Percentiles rank a stretch among this genome's conserved stretches.
phyloP scores from a whole-genome alignment of 768 basidiomycete species.

The Lepiota subincarnata region DNA sequence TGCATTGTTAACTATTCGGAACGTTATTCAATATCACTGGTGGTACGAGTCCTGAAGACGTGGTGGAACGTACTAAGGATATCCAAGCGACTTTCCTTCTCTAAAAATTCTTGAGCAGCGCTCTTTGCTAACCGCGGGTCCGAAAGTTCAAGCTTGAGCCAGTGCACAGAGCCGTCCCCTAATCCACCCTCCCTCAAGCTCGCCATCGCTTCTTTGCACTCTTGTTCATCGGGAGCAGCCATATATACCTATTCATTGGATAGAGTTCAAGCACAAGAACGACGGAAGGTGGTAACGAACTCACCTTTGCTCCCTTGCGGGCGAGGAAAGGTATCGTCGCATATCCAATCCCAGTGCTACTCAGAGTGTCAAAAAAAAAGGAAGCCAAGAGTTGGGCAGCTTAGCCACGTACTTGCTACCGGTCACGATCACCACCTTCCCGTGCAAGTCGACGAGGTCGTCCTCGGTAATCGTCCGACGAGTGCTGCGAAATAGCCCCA shows the following conservation, averaged over 20 bases:
- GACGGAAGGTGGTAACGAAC: neutral
- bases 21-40: neutral
- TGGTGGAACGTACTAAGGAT: conserved; percentile 39
- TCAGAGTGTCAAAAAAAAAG: neutral
- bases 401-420: neutral
- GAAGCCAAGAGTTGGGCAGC: too few species aligned
- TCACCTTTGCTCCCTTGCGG: conserved; percentile 6
- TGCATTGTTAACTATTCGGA: conserved; percentile 52
- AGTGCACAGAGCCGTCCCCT: conserved; percentile 17
- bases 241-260: conserved; percentile 15
- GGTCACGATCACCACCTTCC: conserved; percentile 2
- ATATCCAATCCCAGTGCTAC: conserved; percentile 6
- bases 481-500: too few species aligned
- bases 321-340: conserved; percentile 1
- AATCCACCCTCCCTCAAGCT: conserved; percentile 17
- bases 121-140: conserved; percentile 22
- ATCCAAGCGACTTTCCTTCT: conserved; percentile 45
- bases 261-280: neutral
- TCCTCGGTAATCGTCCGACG: neutral
- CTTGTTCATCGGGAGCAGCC: conserved; percentile 16
- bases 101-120: conserved; percentile 20
- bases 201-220: conserved; percentile 16
- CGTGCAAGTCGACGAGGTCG: neutral
- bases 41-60: neutral
- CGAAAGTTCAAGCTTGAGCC: conserved; percentile 23